A percentile compares a stretch with the other conserved stretches of the same genome.
phyloP scores from a whole-genome alignment of 306 rosid species.

The Luffa aegyptiaca region DNA sequence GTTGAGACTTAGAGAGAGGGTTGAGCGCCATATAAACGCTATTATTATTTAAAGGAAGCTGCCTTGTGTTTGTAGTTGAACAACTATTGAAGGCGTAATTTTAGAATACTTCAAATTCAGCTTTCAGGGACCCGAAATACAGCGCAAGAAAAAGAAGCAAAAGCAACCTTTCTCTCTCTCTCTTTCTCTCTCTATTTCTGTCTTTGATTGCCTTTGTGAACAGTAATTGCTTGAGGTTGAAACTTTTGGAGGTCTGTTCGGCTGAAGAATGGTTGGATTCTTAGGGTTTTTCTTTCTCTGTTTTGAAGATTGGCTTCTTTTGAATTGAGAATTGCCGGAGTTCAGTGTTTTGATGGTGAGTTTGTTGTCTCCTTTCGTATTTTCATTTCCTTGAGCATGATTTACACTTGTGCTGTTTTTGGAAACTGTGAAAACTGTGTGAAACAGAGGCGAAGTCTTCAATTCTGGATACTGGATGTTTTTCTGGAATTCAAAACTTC shows the following conservation, averaged over 20 bases:
- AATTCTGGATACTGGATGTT: not conserved
- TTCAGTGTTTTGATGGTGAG: not conserved
- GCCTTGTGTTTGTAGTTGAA: not conserved
- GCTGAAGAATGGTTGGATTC: not conserved
- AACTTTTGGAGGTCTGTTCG: not conserved
- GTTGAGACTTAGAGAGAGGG: not conserved
- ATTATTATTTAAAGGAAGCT: not conserved
- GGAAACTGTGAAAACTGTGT: not conserved
- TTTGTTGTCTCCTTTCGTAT: not conserved
- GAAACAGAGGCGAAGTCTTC: not conserved
- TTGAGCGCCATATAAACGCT: not conserved
- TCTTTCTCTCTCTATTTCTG: not conserved
- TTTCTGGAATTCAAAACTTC: not conserved
- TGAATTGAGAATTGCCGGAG: conserved; percentile 5
- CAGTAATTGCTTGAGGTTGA: conserved; percentile 1
- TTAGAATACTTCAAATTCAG: not conserved
- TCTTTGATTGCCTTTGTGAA: not conserved
- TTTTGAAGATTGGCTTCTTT: conserved; percentile 1
- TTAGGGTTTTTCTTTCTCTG: conserved; percentile 9
- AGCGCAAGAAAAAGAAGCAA: not conserved
- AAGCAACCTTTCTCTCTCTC: conserved; percentile 2
- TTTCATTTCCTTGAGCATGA: not conserved
- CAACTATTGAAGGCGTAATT: not conserved
- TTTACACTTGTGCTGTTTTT: not conserved
- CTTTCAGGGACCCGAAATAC: not conserved